Evolutionary conservation across 352 stramenopile genomes (phyloP).

Genomic region (Plasmopara muralis): DNA sequence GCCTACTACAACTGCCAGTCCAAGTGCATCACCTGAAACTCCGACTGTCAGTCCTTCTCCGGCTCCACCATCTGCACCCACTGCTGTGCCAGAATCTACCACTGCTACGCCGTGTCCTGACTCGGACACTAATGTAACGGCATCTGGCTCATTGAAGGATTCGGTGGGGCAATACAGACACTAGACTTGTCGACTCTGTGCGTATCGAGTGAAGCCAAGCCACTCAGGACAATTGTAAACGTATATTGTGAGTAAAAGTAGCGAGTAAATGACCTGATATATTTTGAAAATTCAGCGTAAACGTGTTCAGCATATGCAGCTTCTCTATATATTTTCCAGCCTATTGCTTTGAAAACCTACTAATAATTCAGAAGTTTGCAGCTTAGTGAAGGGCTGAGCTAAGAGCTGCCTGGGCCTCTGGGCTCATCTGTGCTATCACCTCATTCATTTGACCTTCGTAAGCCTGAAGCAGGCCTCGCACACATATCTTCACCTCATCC

Average conservation of each 20-base stretch:
- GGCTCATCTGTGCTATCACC: slow-evolving; percentile 64
- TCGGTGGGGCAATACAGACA: slow-evolving; percentile 5
- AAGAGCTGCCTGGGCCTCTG: slow-evolving; percentile 62
- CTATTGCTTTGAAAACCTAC: slow-evolving; percentile 13
- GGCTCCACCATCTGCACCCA: not conserved
- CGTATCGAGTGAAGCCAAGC: slow-evolving; percentile 21
- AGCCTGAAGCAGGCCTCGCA: slow-evolving; percentile 55
- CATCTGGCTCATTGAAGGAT: slow-evolving; percentile 12
- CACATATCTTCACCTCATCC: slow-evolving; percentile 56
- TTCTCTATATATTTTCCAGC: slow-evolving; percentile 30
- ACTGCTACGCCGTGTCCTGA: slow-evolving; percentile 2
- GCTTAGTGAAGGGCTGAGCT: slow-evolving; percentile 45
- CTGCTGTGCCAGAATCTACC: not conserved
- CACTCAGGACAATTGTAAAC: not conserved
- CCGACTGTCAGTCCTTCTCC: too few relatives aligned
- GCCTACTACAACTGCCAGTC: too few relatives aligned
- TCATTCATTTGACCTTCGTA: slow-evolving; percentile 80
- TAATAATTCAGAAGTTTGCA: slow-evolving; percentile 9
- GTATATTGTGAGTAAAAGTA: too few relatives aligned
- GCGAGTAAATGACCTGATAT: too few relatives aligned
- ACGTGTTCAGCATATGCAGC: too few relatives aligned
- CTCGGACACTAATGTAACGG: slow-evolving; percentile 4
- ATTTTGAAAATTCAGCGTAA: too few relatives aligned
- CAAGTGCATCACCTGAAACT: too few relatives aligned
- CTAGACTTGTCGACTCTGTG: slow-evolving; percentile 7